Evolutionary conservation across 345 rosid genomes (phyloP).

Genomic region (Angophora floribunda): DNA sequence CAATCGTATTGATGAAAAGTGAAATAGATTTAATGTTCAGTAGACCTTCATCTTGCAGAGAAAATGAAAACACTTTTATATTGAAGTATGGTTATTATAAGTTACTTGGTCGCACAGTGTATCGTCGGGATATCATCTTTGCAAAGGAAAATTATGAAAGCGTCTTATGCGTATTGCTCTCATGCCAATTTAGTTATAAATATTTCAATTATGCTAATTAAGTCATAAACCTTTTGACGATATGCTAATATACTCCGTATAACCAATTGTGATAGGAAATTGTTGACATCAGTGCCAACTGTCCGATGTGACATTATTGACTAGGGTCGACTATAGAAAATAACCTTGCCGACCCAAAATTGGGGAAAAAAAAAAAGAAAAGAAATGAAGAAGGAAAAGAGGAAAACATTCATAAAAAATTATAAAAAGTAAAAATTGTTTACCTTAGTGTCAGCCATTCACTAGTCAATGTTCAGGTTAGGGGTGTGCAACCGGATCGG

Average conservation of each 20-base stretch:
- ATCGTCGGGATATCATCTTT: neutral
- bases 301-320: rapidly evolving
- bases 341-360: neutral
- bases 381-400: neutral
- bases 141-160: neutral
- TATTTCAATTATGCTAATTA: too few species aligned
- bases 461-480: rapidly evolving
- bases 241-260: rapidly evolving
- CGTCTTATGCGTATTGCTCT: rapidly evolving
- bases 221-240: neutral
- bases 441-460: too few species aligned
- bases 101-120: neutral
- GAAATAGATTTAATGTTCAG: neutral
- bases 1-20: neutral
- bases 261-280: neutral
- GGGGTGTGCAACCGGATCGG: too few species aligned
- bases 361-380: neutral
- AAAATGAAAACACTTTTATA: neutral
- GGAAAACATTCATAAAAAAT: neutral
- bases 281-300: rapidly evolving
- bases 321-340: rapidly evolving
- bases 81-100: neutral
- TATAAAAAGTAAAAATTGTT: too few species aligned
- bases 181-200: too few species aligned
- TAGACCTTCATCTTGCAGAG: neutral